Evolutionary conservation across 345 rosid species (phyloP), one percentile per base, ranked within the genome.

Genomic region (Citrus mangshanensis): DNA sequence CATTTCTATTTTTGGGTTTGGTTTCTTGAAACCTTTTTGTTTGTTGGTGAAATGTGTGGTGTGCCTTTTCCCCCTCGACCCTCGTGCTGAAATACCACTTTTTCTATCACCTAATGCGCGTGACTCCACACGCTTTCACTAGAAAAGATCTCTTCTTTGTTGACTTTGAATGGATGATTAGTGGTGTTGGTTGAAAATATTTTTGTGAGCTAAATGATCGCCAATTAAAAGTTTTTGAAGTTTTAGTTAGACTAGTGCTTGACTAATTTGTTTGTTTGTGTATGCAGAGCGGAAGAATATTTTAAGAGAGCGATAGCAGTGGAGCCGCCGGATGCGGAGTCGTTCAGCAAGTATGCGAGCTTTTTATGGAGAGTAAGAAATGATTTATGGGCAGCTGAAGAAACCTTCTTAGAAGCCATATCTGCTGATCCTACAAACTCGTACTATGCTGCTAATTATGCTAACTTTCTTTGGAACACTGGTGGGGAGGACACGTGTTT

Each of bases 331-430:
- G 98, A 96, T 27, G 95, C 97, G 0, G 99, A 96, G 81, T 94
- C 97, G 0, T 80, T 84, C 56, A 91, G 78, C 86, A 96, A 94
- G 75, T 96, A 94, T 49, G 99, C 99, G 7, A 84, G 68, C 76
- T 96, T 96, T 88, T 79, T 96, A 34, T 96, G 99, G 99, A 87
- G 73, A 80, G 97, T 70, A 64, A 86, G 83, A 79, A 87, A 89
- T 27, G 97, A 96, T 68, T 86, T 92, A 30, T 94, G 97, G 97
- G 98, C 94, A n/a, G 99, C 99, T 0, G 98, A 94, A 81, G 99
- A 96, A 83, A 90, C 90, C 10, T 96, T 86, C 86, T 78, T 92
- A 81, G 94, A 89, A 85, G 98, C 99, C 64, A 96, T 93, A 40
- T 81, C 93, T 59, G 94, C 86, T 0, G 98, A 94, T 59, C 98